Conservation (phyloP, 805 yeast species). For the Sugiyamaella smithiae region DNA sequence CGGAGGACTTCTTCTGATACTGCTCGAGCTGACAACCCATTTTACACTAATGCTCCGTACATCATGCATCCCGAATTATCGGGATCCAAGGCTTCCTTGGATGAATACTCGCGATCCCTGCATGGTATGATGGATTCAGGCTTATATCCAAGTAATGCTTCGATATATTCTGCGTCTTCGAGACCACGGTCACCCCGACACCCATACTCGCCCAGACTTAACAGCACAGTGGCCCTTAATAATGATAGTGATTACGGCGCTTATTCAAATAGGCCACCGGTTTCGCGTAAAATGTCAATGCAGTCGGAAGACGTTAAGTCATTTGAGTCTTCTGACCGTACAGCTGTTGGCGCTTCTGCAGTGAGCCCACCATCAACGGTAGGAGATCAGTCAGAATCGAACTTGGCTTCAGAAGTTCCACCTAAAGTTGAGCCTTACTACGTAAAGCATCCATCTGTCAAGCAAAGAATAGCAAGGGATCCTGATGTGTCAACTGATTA, state of each 20-base stretch:
- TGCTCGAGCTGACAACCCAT: conserved; percentile 19
- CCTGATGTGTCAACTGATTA: not conserved
- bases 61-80: conserved; percentile 22
- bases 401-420: not conserved
- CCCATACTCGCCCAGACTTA: not conserved
- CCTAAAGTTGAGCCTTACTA: conserved; percentile 2
- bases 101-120: conserved; percentile 27
- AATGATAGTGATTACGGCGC: not conserved
- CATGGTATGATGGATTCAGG: conserved; percentile 20
- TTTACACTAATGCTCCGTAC: conserved; percentile 21
- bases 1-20: conserved; percentile 10
- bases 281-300: not conserved
- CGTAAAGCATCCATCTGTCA: conserved; percentile 1
- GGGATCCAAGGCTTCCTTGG: conserved; percentile 23
- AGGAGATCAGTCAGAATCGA: not conserved
- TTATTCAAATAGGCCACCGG: not conserved
- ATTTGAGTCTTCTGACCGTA: conserved; percentile 1
- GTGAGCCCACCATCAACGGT: conserved; percentile 10
- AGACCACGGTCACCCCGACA: not conserved
- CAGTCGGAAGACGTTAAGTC: not conserved
- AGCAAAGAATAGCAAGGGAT: not conserved
- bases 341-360: not conserved
- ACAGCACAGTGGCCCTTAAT: not conserved
- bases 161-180: conserved; percentile 20
- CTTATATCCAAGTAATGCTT: conserved; percentile 21